Evolutionary conservation across 441 rosid species (phyloP).

Genomic region (Gossypium gossypioides): DNA sequence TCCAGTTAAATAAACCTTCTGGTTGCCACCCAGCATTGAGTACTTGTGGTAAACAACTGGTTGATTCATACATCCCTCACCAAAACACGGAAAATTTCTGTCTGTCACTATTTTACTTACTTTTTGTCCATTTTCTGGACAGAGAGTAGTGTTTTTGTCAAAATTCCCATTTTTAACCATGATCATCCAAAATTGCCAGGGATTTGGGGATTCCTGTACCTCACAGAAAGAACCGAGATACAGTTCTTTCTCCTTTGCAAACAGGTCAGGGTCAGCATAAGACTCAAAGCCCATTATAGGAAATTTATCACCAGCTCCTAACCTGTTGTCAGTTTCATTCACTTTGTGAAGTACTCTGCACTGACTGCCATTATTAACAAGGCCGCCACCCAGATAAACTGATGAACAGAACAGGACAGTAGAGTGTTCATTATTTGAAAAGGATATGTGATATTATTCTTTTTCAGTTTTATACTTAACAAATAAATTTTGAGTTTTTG

Average conservation of each 20-base stretch:
- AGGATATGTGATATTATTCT: not conserved
- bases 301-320: conserved; percentile 48
- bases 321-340: conserved; percentile 40
- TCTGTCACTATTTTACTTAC: conserved; percentile 36
- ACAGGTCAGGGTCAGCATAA: conserved; percentile 38
- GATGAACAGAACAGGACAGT: conserved; percentile 19
- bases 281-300: conserved; percentile 29
- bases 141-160: conserved; percentile 52
- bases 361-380: conserved; percentile 22
- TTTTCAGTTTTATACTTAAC: not conserved
- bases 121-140: conserved; percentile 57
- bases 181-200: conserved; percentile 64
- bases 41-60: conserved; percentile 46
- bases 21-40: conserved; percentile 24
- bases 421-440: not conserved
- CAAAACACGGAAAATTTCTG: conserved; percentile 60
- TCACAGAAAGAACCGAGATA: conserved; percentile 54
- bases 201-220: conserved; percentile 24
- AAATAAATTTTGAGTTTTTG: not conserved
- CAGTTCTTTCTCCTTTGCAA: conserved; percentile 47
- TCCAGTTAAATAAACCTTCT: conserved; percentile 33
- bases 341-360: conserved; percentile 40
- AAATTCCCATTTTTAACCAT: conserved; percentile 72
- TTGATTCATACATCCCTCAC: conserved; percentile 68
- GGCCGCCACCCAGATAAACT: conserved; percentile 18